Evolutionary conservation across 2,329 filamentous ascomycete species (phyloP).

Genomic region (Sporothrix humicola): DNA sequence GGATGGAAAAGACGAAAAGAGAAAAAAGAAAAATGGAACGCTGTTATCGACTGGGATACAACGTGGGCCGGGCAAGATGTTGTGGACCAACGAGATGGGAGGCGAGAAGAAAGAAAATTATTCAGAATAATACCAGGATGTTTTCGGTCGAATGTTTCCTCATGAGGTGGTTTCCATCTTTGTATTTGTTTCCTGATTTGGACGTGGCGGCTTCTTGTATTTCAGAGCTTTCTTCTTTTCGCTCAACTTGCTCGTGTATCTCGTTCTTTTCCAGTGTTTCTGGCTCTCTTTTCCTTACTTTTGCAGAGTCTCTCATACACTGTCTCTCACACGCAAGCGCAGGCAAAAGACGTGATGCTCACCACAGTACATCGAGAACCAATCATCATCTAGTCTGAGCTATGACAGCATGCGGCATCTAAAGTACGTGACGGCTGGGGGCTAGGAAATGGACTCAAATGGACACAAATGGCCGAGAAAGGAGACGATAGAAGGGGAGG

Average conservation of each 20-base stretch:
- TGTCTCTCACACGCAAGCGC: not conserved
- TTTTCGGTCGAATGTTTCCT: not conserved
- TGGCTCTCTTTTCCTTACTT: not conserved
- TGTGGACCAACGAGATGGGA: not conserved
- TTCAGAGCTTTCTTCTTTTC: not conserved
- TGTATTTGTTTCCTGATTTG: not conserved
- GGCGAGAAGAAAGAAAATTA: not conserved
- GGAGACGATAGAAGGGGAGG: not conserved
- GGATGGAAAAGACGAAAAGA: not conserved
- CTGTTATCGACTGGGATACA: slow-evolving; percentile 17
- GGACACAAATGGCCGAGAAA: not conserved
- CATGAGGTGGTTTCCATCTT: not conserved
- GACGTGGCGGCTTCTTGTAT: not conserved
- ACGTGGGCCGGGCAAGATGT: not conserved
- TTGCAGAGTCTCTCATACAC: not conserved
- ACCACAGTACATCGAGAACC: not conserved
- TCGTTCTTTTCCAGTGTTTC: not conserved
- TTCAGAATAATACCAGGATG: not conserved
- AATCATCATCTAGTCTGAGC: not conserved
- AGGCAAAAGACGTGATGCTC: slow-evolving; percentile 26
- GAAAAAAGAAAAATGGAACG: not conserved
- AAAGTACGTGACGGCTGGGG: slow-evolving; percentile 29
- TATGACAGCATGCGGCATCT: slow-evolving; percentile 28
- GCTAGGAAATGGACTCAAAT: not conserved
- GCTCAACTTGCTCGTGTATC: not conserved